Percentiles rank a stretch among this genome's conserved stretches.
phyloP scores from a whole-genome alignment of 2,329 filamentous ascomycete species.

The Dothideomycetes sp. region DNA sequence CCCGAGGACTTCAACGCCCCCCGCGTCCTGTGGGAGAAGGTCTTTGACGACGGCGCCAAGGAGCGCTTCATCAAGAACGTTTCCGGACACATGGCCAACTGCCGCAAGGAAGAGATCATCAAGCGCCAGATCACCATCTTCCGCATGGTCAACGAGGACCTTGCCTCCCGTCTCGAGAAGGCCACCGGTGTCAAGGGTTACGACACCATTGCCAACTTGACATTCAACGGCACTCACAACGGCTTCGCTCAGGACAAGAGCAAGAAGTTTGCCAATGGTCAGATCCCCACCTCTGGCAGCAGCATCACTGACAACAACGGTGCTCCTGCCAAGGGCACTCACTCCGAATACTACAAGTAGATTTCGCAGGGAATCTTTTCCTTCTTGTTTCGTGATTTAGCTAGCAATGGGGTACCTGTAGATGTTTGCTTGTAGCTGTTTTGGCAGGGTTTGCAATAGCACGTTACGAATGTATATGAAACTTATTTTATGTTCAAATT shows the following conservation, averaged over 20 bases:
- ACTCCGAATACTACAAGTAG: conserved; percentile 22
- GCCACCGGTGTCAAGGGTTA: conserved; percentile 54
- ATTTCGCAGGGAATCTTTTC: too few species aligned
- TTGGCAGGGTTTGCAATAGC: too few species aligned
- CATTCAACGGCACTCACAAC: conserved; percentile 54
- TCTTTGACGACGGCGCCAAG: conserved; percentile 50
- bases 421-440: too few species aligned
- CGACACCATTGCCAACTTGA: conserved; percentile 44
- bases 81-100: conserved; percentile 52
- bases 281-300: conserved; percentile 24
- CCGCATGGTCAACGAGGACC: conserved; percentile 51
- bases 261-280: conserved; percentile 43
- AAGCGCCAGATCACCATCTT: conserved; percentile 58
- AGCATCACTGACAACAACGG: conserved; percentile 37
- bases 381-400: too few species aligned
- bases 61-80: conserved; percentile 53
- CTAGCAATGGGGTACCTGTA: too few species aligned
- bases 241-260: conserved; percentile 45
- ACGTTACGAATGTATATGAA: too few species aligned
- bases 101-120: conserved; percentile 50
- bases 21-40: conserved; percentile 50
- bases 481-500: too few species aligned
- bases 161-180: conserved; percentile 52
- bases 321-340: conserved; percentile 37
- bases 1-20: conserved; percentile 49